phyloP scores from a whole-genome alignment of 371 early-diverging fungal genomes.

The Mucor lusitanicus region DNA sequence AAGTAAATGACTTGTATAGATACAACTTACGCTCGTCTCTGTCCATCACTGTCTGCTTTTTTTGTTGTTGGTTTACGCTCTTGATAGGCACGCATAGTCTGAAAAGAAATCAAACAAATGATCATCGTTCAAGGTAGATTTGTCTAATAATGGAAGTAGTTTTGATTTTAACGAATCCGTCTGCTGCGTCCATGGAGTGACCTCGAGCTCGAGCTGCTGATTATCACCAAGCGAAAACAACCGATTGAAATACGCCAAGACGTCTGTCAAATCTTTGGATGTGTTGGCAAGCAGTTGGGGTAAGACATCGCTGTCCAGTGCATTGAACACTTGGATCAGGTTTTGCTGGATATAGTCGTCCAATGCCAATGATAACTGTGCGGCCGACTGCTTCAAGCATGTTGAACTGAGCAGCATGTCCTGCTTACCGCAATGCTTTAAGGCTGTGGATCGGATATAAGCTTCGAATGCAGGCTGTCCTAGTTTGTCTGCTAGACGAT shows the following conservation, averaged over 20 bases:
- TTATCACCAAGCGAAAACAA: constrained; percentile 14
- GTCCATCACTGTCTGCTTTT: not conserved
- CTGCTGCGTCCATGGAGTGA: constrained; percentile 24
- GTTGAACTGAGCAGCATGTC: constrained; percentile 7
- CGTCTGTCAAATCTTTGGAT: constrained; percentile 19
- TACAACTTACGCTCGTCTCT: not conserved
- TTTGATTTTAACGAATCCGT: constrained; percentile 8
- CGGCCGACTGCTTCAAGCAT: constrained; percentile 22
- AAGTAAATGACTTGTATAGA: not conserved
- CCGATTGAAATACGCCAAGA: constrained; percentile 29
- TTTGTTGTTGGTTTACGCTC: not conserved
- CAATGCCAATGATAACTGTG: constrained; percentile 13
- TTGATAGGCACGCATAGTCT: constrained; percentile 26
- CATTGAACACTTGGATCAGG: constrained; percentile 14
- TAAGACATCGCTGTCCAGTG: constrained; percentile 19
- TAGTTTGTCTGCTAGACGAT: constrained; percentile 30
- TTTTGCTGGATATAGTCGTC: constrained; percentile 20
- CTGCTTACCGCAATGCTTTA: constrained; percentile 19
- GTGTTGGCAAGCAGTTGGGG: constrained; percentile 24
- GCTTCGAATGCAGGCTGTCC: constrained; percentile 37
- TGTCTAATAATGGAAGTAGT: constrained; percentile 18
- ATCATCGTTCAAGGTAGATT: constrained; percentile 13
- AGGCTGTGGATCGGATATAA: constrained; percentile 20
- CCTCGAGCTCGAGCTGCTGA: constrained; percentile 21
- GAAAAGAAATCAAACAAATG: constrained; percentile 26